phyloP scores from a whole-genome alignment of 768 basidiomycete genomes.

The Russula brevipes region DNA sequence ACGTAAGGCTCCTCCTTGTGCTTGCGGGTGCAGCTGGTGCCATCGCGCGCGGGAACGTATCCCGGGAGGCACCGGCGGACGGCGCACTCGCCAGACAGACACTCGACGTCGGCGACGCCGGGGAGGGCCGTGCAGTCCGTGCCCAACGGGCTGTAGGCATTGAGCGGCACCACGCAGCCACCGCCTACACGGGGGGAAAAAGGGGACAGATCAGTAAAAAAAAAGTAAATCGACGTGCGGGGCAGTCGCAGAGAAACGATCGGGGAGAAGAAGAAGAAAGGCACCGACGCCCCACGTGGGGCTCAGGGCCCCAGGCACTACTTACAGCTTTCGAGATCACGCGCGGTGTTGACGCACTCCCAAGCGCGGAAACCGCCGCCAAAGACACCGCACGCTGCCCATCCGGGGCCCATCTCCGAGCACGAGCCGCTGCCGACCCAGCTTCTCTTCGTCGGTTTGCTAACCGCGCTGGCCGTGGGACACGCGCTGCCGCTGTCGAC shows the following conservation, averaged over 20 bases:
- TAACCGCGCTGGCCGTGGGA: conserved; percentile 28
- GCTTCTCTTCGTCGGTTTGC: conserved; percentile 21
- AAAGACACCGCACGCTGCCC: conserved; percentile 42
- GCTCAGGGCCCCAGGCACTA: conserved; percentile 28
- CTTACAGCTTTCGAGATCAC: conserved; percentile 51
- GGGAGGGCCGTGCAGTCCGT: conserved; percentile 46
- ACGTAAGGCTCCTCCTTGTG: too few species aligned
- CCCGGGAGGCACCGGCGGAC: conserved; percentile 45
- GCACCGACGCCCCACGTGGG: too few species aligned
- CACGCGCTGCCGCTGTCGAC: conserved; percentile 23
- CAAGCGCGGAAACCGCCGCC: conserved; percentile 38
- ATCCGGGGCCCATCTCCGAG: conserved; percentile 27
- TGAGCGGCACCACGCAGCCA: conserved; percentile 40
- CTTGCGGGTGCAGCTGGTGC: conserved; percentile 21
- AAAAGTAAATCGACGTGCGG: too few species aligned
- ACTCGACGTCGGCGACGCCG: conserved; percentile 47
- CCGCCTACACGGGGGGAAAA: conserved; percentile 36
- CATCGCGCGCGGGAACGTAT: conserved; percentile 29
- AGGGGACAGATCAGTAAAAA: neutral
- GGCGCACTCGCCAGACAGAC: conserved; percentile 40
- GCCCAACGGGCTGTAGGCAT: conserved; percentile 35
- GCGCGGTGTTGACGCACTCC: conserved; percentile 46
- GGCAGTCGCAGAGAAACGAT: too few species aligned
- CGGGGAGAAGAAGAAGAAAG: too few species aligned
- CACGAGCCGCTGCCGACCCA: conserved; percentile 33